Evolutionary conservation across 192 early-diverging fungal genomes (phyloP).

Genomic region (Podila epigama): DNA sequence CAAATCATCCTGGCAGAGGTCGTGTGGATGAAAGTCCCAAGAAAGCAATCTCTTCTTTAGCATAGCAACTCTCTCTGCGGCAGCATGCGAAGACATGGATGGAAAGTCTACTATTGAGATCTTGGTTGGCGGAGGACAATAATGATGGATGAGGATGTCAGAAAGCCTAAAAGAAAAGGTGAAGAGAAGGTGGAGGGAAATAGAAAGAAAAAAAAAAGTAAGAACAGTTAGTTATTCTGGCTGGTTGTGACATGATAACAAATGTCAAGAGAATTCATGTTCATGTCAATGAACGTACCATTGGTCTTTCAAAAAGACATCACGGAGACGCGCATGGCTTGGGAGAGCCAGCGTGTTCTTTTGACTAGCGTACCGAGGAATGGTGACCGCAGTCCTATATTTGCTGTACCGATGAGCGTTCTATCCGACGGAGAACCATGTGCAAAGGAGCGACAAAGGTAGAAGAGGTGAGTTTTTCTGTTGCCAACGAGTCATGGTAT

Average conservation of each 20-base stretch:
- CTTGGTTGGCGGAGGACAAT: constrained; percentile 39
- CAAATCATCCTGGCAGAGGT: constrained; percentile 66
- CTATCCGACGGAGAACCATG: constrained; percentile 3
- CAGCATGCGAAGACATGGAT: constrained; percentile 34
- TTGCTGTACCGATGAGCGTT: constrained; percentile 44
- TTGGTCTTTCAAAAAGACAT: constrained; percentile 53
- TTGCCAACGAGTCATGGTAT: neutral
- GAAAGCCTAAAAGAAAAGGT: constrained; percentile 24
- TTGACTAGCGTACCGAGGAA: constrained; percentile 35
- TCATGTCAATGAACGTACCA: constrained; percentile 46
- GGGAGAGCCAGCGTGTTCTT: constrained; percentile 41
- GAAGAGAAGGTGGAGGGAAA: neutral
- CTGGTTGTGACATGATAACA: constrained; percentile 3
- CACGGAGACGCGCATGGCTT: constrained; percentile 38
- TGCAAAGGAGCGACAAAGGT: neutral
- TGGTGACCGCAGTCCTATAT: constrained; percentile 27
- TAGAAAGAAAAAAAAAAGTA: constrained; percentile 1
- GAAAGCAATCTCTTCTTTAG: constrained; percentile 66
- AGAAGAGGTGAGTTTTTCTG: neutral
- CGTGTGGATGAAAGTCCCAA: constrained; percentile 79
- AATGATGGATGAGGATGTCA: constrained; percentile 37
- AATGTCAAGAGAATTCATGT: constrained; percentile 9
- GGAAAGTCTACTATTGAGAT: constrained; percentile 30
- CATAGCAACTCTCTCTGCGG: constrained; percentile 36
- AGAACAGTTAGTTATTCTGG: constrained; percentile 2